A percentile compares a stretch with the other conserved stretches of the same genome.
These are phyloP conservation scores for Corniculantispora saksenae DNA, from an alignment of 2,329 filamentous ascomycete species.

Conservation along the genomic window DNA sequence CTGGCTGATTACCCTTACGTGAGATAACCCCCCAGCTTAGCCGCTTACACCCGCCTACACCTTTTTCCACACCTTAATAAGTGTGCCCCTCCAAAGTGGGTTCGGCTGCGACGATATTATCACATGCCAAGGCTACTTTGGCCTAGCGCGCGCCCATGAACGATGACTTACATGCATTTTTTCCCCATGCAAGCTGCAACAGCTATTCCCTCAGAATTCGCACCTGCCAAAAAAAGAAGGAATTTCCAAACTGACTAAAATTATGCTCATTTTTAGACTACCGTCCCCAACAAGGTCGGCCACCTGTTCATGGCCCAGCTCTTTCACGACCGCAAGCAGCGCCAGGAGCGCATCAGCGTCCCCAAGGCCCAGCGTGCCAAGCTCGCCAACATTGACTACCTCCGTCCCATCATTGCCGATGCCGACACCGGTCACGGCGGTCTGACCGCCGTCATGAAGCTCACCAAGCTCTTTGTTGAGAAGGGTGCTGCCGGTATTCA, in stretches of 20 bases:
- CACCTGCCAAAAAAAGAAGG: neutral
- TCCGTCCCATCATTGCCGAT: conserved; percentile 93
- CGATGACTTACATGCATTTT: conserved; percentile 5
- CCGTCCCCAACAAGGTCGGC: conserved; percentile 95
- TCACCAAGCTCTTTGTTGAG: conserved; percentile 96
- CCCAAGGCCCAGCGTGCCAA: conserved; percentile 72
- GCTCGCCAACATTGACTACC: conserved; percentile 83
- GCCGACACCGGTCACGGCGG: conserved; percentile 97
- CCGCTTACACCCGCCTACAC: conserved; percentile 14
- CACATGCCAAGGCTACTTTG: conserved; percentile 16
- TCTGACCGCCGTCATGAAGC: conserved; percentile 98
- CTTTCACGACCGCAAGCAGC: conserved; percentile 99
- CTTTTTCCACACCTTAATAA: conserved; percentile 15
- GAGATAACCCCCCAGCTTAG: conserved; percentile 24
- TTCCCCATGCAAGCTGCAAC: neutral
- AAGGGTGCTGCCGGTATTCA: conserved; percentile 96
- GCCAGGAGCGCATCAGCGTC: conserved; percentile 83
- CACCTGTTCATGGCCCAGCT: conserved; percentile 98
- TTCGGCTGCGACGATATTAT: conserved; percentile 17
- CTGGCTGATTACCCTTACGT: conserved; percentile 96
- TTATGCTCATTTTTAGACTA: conserved; percentile 62
- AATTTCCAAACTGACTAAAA: conserved; percentile 3
- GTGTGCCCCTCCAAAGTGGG: conserved; percentile 17
- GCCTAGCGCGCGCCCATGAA: neutral
- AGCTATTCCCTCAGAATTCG: neutral